Base-by-base conservation (phyloP, 192 early-diverging fungal genomes). In the Pilobolus umbonatus region DNA sequence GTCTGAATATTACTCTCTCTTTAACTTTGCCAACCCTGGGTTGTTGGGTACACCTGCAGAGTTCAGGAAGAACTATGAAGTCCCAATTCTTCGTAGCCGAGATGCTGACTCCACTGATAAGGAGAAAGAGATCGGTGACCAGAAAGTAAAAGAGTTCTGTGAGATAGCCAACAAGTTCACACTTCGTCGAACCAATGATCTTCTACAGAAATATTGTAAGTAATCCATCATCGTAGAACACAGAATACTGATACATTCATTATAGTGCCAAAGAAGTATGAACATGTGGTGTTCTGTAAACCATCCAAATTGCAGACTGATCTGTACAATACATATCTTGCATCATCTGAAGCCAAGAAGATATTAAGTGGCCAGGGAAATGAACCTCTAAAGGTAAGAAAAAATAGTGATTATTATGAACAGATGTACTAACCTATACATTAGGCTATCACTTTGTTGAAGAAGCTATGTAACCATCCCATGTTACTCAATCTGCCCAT, bases 401-500 rank as follows among this genome's bases (percentile, higher is more conserved):
- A n/a, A n/a, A n/a, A n/a, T n/a, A n/a, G n/a, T n/a, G n/a, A n/a
- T n/a, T n/a, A n/a, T n/a, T n/a, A n/a, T n/a, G n/a, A n/a, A n/a
- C n/a, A n/a, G n/a, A n/a, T n/a, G n/a, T n/a, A n/a, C n/a, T n/a
- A n/a, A n/a, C n/a, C n/a, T n/a, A n/a, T n/a, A n/a, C n/a, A n/a
- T n/a, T n/a, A n/a, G n/a, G 91, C 93, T 0, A 96, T 99, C 46
- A 94, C 85, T 14, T 75, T 89, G 14, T 74, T 99, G 48, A 96
- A 97, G 71, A 99, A 99, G 51, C 72, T 99, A 4, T 95, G 93
- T 74, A 99, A 99, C 61, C 97, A 99, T 65, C 95, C 97, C 0
- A 80, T 88, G n/a, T 68, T 98, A 24, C 67, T 98, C 31, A 83
- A 93, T 61, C 58, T 90, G 1, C 78, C 80, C 6, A 60, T 57